These are phyloP conservation scores for Saccharomycopsis amapae DNA, from an alignment of 805 yeast genomes.

Conservation along the genomic window DNA sequence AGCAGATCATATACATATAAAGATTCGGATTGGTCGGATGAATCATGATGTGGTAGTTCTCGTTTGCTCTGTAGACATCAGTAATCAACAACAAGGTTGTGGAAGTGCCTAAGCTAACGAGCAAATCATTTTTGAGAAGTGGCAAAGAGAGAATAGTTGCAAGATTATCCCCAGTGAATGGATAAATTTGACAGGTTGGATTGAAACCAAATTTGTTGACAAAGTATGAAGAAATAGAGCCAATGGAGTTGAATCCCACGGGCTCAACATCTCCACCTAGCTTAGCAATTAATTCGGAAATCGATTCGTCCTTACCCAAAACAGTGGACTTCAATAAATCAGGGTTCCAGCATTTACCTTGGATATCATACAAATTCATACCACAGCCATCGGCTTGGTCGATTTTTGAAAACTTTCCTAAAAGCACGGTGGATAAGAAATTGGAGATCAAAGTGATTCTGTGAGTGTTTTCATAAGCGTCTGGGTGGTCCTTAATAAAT, in stretches of 20 bases:
- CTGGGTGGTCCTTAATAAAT: constrained; percentile 45
- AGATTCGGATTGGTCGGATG: constrained; percentile 75
- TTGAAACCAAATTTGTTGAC: constrained; percentile 56
- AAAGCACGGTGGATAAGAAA: constrained; percentile 63
- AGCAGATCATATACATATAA: constrained; percentile 94
- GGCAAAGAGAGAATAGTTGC: constrained; percentile 85
- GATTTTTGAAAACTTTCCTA: constrained; percentile 55
- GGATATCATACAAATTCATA: constrained; percentile 77
- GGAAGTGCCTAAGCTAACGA: constrained; percentile 85
- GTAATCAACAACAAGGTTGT: constrained; percentile 83
- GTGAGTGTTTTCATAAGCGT: constrained; percentile 46
- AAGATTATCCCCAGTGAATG: constrained; percentile 87
- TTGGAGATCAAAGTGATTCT: constrained; percentile 72
- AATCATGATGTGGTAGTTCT: constrained; percentile 75
- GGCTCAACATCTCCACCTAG: constrained; percentile 45
- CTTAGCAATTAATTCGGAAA: constrained; percentile 37
- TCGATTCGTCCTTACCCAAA: constrained; percentile 12
- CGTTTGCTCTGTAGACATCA: constrained; percentile 66
- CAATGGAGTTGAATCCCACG: constrained; percentile 42
- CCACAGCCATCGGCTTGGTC: constrained; percentile 92
- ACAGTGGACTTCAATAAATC: constrained; percentile 41
- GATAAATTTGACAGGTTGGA: constrained; percentile 49
- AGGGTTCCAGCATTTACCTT: constrained; percentile 47
- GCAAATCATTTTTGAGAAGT: constrained; percentile 62
- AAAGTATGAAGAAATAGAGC: constrained; percentile 54